These are phyloP conservation scores for Tetrapisispora fleetii DNA, from an alignment of 805 yeast species.

Conservation along the genomic window DNA sequence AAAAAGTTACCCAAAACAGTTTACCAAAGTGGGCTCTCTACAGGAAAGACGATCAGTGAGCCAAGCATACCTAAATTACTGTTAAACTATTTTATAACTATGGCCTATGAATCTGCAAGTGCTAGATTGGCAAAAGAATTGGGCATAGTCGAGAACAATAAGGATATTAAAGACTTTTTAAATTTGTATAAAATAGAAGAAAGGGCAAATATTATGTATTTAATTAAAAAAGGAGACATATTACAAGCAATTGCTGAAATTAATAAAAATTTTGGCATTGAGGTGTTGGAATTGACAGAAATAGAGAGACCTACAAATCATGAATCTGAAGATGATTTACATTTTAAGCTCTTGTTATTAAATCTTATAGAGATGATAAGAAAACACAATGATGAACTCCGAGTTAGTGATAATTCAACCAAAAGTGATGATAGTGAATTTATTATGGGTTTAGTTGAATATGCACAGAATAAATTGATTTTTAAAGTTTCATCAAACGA, in stretches of 20 bases:
- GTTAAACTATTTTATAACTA: slow-evolving; percentile 64
- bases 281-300: slow-evolving; percentile 13
- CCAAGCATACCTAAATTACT: slow-evolving; percentile 35
- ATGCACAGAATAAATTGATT: slow-evolving; percentile 54
- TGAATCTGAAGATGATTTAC: slow-evolving; percentile 36
- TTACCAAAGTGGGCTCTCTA: slow-evolving; percentile 2
- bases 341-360: slow-evolving; percentile 62
- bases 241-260: slow-evolving; percentile 25
- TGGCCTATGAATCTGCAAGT: slow-evolving; percentile 68
- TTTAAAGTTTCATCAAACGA: slow-evolving; percentile 49
- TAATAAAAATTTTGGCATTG: slow-evolving; percentile 21
- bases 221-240: slow-evolving; percentile 20
- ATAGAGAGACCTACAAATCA: not conserved
- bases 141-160: slow-evolving; percentile 21
- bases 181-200: slow-evolving; percentile 19
- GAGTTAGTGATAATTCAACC: slow-evolving; percentile 9
- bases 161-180: slow-evolving; percentile 26
- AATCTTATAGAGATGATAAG: slow-evolving; percentile 76
- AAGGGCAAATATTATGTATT: slow-evolving; percentile 17
- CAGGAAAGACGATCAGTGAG: slow-evolving; percentile 18
- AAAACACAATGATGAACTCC: slow-evolving; percentile 16
- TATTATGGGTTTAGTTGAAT: slow-evolving; percentile 42
- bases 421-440: slow-evolving; percentile 37
- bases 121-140: slow-evolving; percentile 50
- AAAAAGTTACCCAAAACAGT: not conserved